phyloP scores from a whole-genome alignment of 768 basidiomycete genomes.

The Podaxis sp. region DNA sequence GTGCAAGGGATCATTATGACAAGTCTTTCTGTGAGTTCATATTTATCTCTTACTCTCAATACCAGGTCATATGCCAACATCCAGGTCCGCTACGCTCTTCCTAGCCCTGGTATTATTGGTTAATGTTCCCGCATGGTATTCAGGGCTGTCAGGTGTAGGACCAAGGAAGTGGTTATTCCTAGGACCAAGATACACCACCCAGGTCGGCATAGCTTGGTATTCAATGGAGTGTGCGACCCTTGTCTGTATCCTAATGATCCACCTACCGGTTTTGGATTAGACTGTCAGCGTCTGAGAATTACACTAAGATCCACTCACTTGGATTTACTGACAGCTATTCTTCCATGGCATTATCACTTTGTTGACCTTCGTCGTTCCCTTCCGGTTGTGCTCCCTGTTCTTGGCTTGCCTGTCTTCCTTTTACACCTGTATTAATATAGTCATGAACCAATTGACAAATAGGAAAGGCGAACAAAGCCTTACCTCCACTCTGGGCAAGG shows the following conservation, averaged over 20 bases:
- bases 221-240: background rate
- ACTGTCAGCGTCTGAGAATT: background rate
- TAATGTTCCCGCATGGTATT: background rate
- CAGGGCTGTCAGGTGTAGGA: background rate
- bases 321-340: slow-evolving; percentile 34
- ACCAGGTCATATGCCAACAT: background rate
- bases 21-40: background rate
- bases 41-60: background rate
- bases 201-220: background rate
- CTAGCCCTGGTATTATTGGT: background rate
- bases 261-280: background rate
- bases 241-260: background rate
- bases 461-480: slow-evolving; percentile 15
- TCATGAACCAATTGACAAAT: background rate
- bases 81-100: background rate
- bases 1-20: background rate
- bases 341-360: slow-evolving; percentile 59
- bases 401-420: slow-evolving; percentile 38
- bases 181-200: background rate
- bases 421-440: slow-evolving; percentile 37
- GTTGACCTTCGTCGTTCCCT: slow-evolving; percentile 23
- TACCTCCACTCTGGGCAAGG: slow-evolving; percentile 70
- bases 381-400: slow-evolving; percentile 19
- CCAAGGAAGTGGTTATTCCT: background rate
- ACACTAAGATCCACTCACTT: background rate